These are phyloP conservation scores for Paramecium pentaurelia DNA, from an alignment of 73 alveolate genomes.

Conservation along the genomic window DNA sequence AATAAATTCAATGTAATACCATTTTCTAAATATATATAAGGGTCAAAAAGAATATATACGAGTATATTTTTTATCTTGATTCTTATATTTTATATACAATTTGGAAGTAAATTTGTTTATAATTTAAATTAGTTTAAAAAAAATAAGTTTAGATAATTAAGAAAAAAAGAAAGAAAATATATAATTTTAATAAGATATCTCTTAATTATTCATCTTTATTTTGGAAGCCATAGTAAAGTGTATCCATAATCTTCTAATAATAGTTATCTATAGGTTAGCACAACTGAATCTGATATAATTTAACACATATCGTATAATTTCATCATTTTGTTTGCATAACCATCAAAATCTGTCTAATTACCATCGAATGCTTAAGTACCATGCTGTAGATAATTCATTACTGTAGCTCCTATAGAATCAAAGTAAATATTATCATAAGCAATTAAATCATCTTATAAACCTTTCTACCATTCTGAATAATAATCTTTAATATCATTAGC, in stretches of 20 bases:
- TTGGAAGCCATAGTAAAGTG: slow-evolving; percentile 49
- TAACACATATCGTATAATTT: slow-evolving; percentile 41
- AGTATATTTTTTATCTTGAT: too few species aligned
- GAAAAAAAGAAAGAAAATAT: background rate
- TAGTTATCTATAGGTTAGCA: slow-evolving; percentile 41
- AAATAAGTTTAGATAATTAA: too few species aligned
- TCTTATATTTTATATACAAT: too few species aligned
- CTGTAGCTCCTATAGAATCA: slow-evolving; percentile 53
- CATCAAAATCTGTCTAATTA: background rate
- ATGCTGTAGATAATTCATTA: slow-evolving; percentile 22
- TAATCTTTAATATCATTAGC: slow-evolving; percentile 3
- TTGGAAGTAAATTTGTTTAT: too few species aligned
- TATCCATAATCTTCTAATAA: slow-evolving; percentile 50
- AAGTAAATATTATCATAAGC: slow-evolving; percentile 60
- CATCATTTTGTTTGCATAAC: slow-evolving; percentile 18
- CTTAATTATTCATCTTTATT: slow-evolving; percentile 11
- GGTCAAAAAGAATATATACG: too few species aligned
- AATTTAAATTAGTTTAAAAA: too few species aligned
- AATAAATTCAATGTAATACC: too few species aligned
- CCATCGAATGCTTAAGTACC: background rate
- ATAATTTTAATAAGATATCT: background rate
- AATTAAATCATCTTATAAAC: background rate
- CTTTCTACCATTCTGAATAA: slow-evolving; percentile 17
- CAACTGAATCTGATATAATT: slow-evolving; percentile 51
- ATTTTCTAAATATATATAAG: too few species aligned